Conservation (phyloP, 2,329 filamentous ascomycete species). For the Microsporum audouinii region DNA sequence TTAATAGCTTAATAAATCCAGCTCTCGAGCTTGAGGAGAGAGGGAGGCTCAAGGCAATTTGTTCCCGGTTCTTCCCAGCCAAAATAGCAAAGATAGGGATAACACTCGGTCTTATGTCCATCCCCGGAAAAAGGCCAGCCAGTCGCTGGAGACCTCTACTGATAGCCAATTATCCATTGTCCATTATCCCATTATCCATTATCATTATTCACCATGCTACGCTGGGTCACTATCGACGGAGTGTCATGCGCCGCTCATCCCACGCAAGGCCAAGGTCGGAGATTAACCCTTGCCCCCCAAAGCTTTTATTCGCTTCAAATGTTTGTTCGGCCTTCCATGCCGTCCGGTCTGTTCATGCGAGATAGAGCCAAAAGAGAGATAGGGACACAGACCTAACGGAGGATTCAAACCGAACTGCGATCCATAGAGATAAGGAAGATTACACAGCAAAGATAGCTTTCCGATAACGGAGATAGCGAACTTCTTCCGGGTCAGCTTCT, state of each 20-base stretch:
- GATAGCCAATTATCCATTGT: background rate
- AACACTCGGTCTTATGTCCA: background rate
- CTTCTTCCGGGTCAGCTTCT: background rate
- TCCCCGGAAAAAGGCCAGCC: background rate
- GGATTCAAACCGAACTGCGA: background rate
- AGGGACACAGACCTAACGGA: background rate
- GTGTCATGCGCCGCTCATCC: background rate
- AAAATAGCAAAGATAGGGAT: background rate
- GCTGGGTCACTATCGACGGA: background rate
- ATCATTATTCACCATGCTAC: background rate
- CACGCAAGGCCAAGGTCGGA: background rate
- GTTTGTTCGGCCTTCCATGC: background rate
- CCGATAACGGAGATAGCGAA: background rate
- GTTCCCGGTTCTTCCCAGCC: background rate
- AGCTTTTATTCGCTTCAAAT: background rate
- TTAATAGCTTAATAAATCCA: background rate
- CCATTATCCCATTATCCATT: background rate
- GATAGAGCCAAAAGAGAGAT: background rate
- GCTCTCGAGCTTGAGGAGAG: background rate
- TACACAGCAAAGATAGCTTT: background rate
- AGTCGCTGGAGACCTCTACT: background rate
- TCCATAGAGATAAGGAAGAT: background rate
- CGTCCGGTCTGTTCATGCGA: background rate
- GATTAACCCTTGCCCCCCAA: background rate
- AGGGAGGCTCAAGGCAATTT: background rate